Percentiles rank a stretch among this genome's conserved stretches.
Conservation (phyloP, 2,329 filamentous ascomycete species). For the Curvularia spicifera region DNA sequence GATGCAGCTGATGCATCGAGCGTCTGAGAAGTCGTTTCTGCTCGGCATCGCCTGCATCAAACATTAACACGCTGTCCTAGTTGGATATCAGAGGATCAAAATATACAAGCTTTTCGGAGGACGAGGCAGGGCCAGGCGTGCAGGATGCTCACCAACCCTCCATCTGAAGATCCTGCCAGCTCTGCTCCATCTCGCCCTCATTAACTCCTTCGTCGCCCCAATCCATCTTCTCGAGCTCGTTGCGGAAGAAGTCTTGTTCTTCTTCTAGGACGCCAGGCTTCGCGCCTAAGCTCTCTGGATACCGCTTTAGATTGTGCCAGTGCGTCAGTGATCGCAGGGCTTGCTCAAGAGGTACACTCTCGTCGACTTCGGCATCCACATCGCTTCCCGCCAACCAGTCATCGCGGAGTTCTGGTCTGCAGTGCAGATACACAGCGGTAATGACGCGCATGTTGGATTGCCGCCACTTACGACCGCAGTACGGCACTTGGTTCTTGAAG, state of each 20-base stretch:
- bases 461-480: conserved; percentile 97
- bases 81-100: background rate
- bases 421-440: conserved; percentile 93
- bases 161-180: conserved; percentile 35
- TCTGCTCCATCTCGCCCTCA: conserved; percentile 33
- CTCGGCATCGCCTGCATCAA: conserved; percentile 11
- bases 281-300: conserved; percentile 76
- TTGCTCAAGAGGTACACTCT: conserved; percentile 89
- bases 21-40: conserved; percentile 4
- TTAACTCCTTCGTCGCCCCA: conserved; percentile 41
- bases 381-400: conserved; percentile 94
- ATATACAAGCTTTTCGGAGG: background rate
- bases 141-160: conserved; percentile 39
- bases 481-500: conserved; percentile 98
- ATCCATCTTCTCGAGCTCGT: conserved; percentile 60
- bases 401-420: conserved; percentile 87
- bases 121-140: conserved; percentile 3
- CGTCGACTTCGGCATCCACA: conserved; percentile 91
- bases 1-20: conserved; percentile 3
- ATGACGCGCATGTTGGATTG: conserved; percentile 99
- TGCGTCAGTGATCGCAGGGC: conserved; percentile 87
- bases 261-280: conserved; percentile 50
- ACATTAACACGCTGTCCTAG: conserved; percentile 13
- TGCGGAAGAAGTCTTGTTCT: conserved; percentile 57
- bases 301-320: conserved; percentile 88